These are phyloP conservation scores for Fusarium sarcochroum DNA, from an alignment of 2,329 filamentous ascomycete species.

Conservation along the genomic window DNA sequence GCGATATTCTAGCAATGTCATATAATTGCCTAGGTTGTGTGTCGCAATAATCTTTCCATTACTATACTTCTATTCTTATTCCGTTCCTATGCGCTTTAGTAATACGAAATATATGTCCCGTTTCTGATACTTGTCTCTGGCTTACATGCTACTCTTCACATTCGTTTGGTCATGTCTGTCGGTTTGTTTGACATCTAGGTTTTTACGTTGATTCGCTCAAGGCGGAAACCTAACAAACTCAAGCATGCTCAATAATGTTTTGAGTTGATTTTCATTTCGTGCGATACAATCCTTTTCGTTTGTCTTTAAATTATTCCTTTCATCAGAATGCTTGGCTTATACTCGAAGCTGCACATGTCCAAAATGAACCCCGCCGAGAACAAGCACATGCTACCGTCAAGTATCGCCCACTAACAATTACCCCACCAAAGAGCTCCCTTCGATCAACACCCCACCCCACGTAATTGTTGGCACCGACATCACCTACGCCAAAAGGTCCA, in stretches of 20 bases:
- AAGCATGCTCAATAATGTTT: background rate
- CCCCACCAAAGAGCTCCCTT: slow-evolving; percentile 47
- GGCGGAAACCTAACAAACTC: background rate
- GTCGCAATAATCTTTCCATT: too few species aligned
- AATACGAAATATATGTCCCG: too few species aligned
- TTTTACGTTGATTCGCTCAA: background rate
- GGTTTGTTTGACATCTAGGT: background rate
- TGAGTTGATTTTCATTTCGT: too few species aligned
- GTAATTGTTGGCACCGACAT: slow-evolving; percentile 35
- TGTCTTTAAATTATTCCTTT: background rate
- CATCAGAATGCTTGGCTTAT: background rate
- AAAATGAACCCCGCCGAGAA: slow-evolving; percentile 7
- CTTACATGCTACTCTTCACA: too few species aligned
- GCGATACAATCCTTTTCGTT: background rate
- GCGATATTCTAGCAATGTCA: too few species aligned
- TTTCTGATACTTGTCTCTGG: too few species aligned
- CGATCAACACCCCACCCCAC: slow-evolving; percentile 24
- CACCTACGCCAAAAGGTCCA: slow-evolving; percentile 30
- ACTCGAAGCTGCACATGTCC: background rate
- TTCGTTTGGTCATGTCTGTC: too few species aligned
- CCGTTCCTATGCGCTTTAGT: too few species aligned
- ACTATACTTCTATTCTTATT: too few species aligned
- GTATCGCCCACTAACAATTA: slow-evolving; percentile 31
- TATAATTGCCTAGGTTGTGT: too few species aligned
- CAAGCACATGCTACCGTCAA: slow-evolving; percentile 30